These are phyloP conservation scores for Rusavskia elegans DNA, from an alignment of 495 filamentous ascomycete species.

Conservation along the genomic window DNA sequence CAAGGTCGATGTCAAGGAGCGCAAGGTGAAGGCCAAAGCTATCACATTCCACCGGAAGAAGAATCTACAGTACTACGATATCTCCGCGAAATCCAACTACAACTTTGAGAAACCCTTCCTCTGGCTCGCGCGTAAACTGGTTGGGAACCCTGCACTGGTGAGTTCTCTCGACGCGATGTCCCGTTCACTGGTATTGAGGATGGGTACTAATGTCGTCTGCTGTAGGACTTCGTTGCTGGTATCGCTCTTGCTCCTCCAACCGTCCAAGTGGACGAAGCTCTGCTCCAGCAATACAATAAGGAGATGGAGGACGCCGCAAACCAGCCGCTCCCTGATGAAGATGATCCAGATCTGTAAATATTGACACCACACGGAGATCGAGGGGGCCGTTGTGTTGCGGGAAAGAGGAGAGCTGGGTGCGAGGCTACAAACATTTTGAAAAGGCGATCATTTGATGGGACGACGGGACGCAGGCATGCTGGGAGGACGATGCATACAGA, in stretches of 20 bases:
- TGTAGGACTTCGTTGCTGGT: conserved; percentile 89
- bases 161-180: conserved; percentile 17
- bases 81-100: conserved; percentile 99
- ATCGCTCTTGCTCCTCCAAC: conserved; percentile 88
- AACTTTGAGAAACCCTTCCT: conserved; percentile 99
- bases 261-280: conserved; percentile 66
- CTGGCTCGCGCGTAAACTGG: conserved; percentile 96
- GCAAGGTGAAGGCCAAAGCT: conserved; percentile 99
- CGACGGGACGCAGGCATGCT: no score
- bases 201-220: neutral
- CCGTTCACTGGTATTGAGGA: no score
- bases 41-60: conserved; percentile 99
- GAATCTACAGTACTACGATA: conserved; percentile 99
- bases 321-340: conserved; percentile 89
- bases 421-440: no score
- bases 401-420: no score
- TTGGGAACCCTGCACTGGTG: conserved; percentile 83
- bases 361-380: no score
- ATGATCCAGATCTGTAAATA: conserved; percentile 61
- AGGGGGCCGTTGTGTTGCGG: no score
- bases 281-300: conserved; percentile 65
- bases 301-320: conserved; percentile 76
- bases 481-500: no score
- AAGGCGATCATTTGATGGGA: no score
- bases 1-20: conserved; percentile 99